Base-by-base conservation (phyloP, 2,329 filamentous ascomycete species). In the Aspergillus persii region DNA sequence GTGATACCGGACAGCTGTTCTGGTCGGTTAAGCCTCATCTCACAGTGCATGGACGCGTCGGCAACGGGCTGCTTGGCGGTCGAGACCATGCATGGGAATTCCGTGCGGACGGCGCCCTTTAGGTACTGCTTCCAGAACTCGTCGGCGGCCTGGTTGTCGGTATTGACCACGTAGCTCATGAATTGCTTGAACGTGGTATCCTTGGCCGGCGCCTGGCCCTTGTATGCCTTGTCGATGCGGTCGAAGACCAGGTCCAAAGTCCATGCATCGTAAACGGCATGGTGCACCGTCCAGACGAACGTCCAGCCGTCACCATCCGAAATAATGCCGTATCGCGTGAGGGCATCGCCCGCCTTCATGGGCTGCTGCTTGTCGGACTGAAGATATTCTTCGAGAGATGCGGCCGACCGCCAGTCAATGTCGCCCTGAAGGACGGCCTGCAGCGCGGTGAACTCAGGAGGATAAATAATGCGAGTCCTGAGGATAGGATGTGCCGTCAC, bases 401-500 rank as follows among this genome's bases (percentile, higher is more conserved):
- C 57, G 9, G 50, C 54, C n/a, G 31, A 49, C 53, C 51, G 65
- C 69, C 68, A 73, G 12, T 58, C 29, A 26, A 67, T 61, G 3
- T 50, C 49, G 23, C 63, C 64, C 2, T 60, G 61, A 3, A 74
- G 33, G 9, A 74, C 66, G 9, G 69, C 66, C 55, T 74, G 71
- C 15, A 67, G 50, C 30, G 70, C 50, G 2, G 60, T 58, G 39
- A 51, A 47, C 44, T 53, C 23, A 8, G 53, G 52, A 15, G 63
- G 57, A 47, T 67, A 63, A 23, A 73, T 63, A 26, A 77, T 80
- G 4, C 78, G 74, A 31, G 77, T 80, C 5, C 78, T 74, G 18
- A 80, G 67, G 11, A 80, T 75, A n/a, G 74, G 71, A 18, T 72
- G 66, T 9, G 71, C 68, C 8, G 70, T 60, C 1, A 76, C 68